Conservation (phyloP, 139 green algal species). For the Tetraselmis chui region DNA sequence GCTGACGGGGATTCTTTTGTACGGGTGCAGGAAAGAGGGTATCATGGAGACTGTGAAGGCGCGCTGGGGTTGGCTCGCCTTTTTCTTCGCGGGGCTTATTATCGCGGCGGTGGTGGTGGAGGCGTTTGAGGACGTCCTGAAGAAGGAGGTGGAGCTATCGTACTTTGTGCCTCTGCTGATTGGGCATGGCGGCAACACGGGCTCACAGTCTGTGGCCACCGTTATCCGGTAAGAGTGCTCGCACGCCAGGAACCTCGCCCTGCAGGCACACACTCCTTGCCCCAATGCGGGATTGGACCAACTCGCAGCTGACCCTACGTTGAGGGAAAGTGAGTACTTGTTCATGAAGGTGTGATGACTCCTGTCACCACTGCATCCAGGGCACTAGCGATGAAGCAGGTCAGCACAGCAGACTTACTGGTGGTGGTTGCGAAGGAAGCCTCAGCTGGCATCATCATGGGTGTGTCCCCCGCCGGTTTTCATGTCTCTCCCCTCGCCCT, state of each 20-base stretch:
- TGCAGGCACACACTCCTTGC: too few relatives aligned
- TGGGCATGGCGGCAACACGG: conserved; percentile 70
- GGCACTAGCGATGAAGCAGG: conserved; percentile 41
- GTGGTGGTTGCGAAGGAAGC: conserved; percentile 46
- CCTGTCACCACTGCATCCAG: conserved; percentile 22
- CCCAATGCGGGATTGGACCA: too few relatives aligned
- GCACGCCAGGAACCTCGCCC: too few relatives aligned
- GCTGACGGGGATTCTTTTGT: too few relatives aligned
- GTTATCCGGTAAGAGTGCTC: conserved; percentile 40
- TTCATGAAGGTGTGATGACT: too few relatives aligned
- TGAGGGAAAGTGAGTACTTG: too few relatives aligned
- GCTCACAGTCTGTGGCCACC: conserved; percentile 54
- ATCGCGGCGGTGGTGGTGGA: conserved; percentile 58
- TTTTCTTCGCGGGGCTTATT: conserved; percentile 61
- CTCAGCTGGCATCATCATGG: conserved; percentile 44
- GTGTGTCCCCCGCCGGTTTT: conserved; percentile 10
- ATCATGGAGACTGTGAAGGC: conserved; percentile 23
- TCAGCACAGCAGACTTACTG: conserved; percentile 33
- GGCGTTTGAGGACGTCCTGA: conserved; percentile 54
- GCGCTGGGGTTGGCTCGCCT: conserved; percentile 50
- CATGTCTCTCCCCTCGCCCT: too few relatives aligned
- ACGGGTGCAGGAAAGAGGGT: conserved; percentile 30
- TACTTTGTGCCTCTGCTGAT: conserved; percentile 73
- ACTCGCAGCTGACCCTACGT: too few relatives aligned
- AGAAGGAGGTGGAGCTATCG: conserved; percentile 47